Evolutionary conservation across 352 stramenopile species (phyloP).

Genomic region (Phytophthora nicotianae): DNA sequence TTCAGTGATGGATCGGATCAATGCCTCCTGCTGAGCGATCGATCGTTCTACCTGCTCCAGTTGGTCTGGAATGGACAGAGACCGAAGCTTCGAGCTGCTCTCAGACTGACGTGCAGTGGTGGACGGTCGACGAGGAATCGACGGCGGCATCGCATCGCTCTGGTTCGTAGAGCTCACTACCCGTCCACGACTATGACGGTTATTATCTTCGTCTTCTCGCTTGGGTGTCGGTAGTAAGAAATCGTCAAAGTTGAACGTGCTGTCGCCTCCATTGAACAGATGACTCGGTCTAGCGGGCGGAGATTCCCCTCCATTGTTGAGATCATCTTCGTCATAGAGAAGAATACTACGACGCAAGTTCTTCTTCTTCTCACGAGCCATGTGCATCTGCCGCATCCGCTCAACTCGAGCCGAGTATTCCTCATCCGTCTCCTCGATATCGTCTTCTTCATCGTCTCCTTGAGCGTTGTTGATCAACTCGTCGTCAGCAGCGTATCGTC

Average conservation of each 20-base stretch:
- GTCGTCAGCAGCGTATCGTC: constrained; percentile 47
- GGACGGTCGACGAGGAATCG: constrained; percentile 32
- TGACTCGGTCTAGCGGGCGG: constrained; percentile 30
- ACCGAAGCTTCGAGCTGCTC: constrained; percentile 39
- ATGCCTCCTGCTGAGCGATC: constrained; percentile 65
- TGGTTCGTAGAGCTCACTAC: constrained; percentile 34
- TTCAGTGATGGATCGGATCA: constrained; percentile 65
- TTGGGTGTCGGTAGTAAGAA: constrained; percentile 44
- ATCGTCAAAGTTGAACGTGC: constrained; percentile 54
- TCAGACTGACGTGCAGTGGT: constrained; percentile 32
- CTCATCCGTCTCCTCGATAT: constrained; percentile 52
- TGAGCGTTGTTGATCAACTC: constrained; percentile 33
- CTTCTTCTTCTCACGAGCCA: constrained; percentile 70
- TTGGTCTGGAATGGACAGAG: constrained; percentile 56
- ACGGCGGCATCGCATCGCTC: constrained; percentile 32
- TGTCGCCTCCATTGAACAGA: constrained; percentile 33
- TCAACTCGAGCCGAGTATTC: constrained; percentile 61
- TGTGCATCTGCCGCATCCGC: constrained; percentile 65
- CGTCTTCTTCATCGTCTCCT: constrained; percentile 35
- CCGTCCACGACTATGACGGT: constrained; percentile 21
- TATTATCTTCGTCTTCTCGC: constrained; percentile 16
- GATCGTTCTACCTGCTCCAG: constrained; percentile 62
- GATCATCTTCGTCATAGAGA: constrained; percentile 51
- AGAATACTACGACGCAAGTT: constrained; percentile 45
- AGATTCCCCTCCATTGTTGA: constrained; percentile 38